Conservation (phyloP, 164 flowering plant genomes). For the Buxus sempervirens region DNA sequence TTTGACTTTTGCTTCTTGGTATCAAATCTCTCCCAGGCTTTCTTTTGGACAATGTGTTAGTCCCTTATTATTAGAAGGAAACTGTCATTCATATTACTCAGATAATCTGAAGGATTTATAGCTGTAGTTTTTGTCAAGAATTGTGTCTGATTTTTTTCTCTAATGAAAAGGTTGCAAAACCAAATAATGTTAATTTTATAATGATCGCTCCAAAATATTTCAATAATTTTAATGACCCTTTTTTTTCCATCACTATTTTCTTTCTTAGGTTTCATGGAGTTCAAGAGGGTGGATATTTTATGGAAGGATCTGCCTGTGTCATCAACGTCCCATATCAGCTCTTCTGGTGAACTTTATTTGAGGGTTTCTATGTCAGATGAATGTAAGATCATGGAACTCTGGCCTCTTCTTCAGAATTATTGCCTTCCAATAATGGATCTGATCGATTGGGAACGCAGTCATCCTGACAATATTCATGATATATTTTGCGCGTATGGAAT, state of each 20-base stretch:
- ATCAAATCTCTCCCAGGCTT: background rate
- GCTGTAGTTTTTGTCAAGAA: background rate
- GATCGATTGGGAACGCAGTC: constrained; percentile 89
- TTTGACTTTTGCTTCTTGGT: background rate
- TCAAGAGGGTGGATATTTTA: constrained; percentile 74
- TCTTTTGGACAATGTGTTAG: background rate
- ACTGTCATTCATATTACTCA: background rate
- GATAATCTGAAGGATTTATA: background rate
- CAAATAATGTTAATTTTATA: background rate
- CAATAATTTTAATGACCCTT: background rate
- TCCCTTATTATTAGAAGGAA: background rate
- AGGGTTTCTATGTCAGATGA: constrained; percentile 49
- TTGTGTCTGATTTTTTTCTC: too few species aligned
- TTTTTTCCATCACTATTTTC: background rate
- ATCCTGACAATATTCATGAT: constrained; percentile 65
- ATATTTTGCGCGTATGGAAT: constrained; percentile 55
- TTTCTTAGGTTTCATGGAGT: constrained; percentile 54
- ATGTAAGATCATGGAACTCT: constrained; percentile 30
- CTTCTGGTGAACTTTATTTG: constrained; percentile 66
- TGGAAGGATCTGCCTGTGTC: constrained; percentile 49
- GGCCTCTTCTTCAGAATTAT: constrained; percentile 50
- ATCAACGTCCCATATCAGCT: constrained; percentile 19
- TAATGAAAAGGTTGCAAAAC: background rate
- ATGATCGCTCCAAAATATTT: background rate
- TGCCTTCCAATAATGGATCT: constrained; percentile 58